Percentiles rank a stretch among this genome's conserved stretches.
These are phyloP conservation scores for Malassezia restricta DNA, from an alignment of 1,284 basidiomycete species.

Conservation along the genomic window DNA sequence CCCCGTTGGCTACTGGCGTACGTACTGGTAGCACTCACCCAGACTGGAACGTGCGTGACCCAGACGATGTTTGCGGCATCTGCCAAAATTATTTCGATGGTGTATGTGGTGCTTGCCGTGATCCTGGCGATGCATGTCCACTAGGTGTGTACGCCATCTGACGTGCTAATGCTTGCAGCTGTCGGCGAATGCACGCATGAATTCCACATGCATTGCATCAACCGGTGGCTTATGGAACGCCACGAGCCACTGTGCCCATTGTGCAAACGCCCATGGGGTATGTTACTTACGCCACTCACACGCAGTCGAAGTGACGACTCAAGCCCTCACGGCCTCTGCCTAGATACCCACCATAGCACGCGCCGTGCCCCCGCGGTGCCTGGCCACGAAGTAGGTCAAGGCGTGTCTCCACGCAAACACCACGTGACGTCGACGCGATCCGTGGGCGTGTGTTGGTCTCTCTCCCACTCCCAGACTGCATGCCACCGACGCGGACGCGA, in stretches of 20 bases:
- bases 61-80: conserved; percentile 45
- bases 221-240: conserved; percentile 40
- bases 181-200: conserved; percentile 44
- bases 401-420: too few species aligned
- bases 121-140: conserved; percentile 29
- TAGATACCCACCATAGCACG: too few species aligned
- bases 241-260: conserved; percentile 15
- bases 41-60: conserved; percentile 44
- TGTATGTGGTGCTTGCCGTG: conserved; percentile 39
- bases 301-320: not conserved
- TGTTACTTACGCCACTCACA: not conserved
- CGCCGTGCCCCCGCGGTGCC: too few species aligned
- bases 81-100: conserved; percentile 46
- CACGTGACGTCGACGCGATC: too few species aligned
- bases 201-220: conserved; percentile 45
- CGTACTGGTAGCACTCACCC: conserved; percentile 10
- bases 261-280: conserved; percentile 17
- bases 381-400: too few species aligned
- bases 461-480: too few species aligned
- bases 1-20: conserved; percentile 42
- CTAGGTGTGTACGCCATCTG: conserved; percentile 3
- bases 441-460: too few species aligned
- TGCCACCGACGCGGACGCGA: too few species aligned
- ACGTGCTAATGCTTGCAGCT: conserved; percentile 17
- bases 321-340: too few species aligned